phyloP scores from a whole-genome alignment of 2,329 filamentous ascomycete species.

The Epicoccum sorghinum region DNA sequence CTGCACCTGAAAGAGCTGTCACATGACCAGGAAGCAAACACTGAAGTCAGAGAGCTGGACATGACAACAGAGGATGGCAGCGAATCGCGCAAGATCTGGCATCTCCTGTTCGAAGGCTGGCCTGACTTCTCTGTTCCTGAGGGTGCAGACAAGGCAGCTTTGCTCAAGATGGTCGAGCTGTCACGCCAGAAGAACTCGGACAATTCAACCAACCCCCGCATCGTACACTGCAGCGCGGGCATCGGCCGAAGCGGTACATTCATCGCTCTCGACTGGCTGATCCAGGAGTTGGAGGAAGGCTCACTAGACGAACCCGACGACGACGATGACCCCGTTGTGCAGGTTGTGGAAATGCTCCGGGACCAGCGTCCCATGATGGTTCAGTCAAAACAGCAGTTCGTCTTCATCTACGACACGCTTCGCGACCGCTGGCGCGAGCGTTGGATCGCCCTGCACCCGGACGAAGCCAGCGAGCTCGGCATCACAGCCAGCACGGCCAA shows the following conservation, averaged over 20 bases:
- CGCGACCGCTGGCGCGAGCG: conserved; percentile 72
- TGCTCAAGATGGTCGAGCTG: conserved; percentile 72
- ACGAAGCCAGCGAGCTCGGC: conserved; percentile 35
- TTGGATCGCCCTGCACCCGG: conserved; percentile 39
- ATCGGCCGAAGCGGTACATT: conserved; percentile 95
- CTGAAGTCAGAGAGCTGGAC: conserved; percentile 75
- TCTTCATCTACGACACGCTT: conserved; percentile 88
- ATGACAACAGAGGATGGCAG: conserved; percentile 52
- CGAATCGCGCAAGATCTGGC: conserved; percentile 73
- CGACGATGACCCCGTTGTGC: conserved; percentile 71
- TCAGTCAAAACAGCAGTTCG: conserved; percentile 81
- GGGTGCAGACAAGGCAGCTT: conserved; percentile 68
- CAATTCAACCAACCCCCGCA: conserved; percentile 67
- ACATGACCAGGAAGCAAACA: conserved; percentile 64
- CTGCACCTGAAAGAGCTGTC: conserved; percentile 65
- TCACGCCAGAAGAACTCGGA: conserved; percentile 64
- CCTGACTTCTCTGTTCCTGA: conserved; percentile 86
- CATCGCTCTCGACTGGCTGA: conserved; percentile 90
- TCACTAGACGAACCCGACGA: conserved; percentile 60
- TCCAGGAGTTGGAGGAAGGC: conserved; percentile 80
- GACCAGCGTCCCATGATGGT: conserved; percentile 96
- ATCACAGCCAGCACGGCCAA: conserved; percentile 15
- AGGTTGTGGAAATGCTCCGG: conserved; percentile 79
- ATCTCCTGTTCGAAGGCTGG: conserved; percentile 87
- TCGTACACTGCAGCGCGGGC: conserved; percentile 78